Conservation (phyloP, 2,329 filamentous ascomycete genomes). For the Diaporthe aspalathi region DNA sequence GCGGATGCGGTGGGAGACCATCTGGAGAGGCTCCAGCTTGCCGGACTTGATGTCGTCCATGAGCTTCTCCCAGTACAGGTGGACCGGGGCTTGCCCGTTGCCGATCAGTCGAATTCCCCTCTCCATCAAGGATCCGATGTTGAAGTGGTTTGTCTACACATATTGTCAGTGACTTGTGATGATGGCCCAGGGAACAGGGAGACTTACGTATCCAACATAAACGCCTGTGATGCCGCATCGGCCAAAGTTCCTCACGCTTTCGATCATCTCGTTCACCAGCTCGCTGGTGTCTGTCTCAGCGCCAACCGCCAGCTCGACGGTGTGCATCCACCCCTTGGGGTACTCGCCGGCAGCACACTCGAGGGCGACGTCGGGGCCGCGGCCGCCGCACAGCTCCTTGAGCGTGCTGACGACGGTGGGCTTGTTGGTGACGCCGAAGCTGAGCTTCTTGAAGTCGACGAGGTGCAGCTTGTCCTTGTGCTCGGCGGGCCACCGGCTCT, state of each 20-base stretch:
- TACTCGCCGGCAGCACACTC: conserved; percentile 75
- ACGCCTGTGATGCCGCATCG: conserved; percentile 82
- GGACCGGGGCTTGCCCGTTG: conserved; percentile 77
- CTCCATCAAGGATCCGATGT: conserved; percentile 87
- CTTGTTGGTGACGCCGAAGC: conserved; percentile 66
- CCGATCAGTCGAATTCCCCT: conserved; percentile 83
- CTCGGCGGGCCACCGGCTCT: conserved; percentile 65
- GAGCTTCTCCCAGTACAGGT: conserved; percentile 86
- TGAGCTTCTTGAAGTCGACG: conserved; percentile 73
- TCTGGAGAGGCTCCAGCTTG: conserved; percentile 79
- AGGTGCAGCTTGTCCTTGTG: conserved; percentile 69
- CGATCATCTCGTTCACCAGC: conserved; percentile 83
- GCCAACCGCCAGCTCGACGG: conserved; percentile 69
- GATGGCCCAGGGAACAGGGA: neutral
- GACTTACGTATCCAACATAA: conserved; percentile 68
- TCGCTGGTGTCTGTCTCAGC: conserved; percentile 88
- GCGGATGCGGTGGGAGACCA: conserved; percentile 82
- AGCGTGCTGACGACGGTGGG: conserved; percentile 76
- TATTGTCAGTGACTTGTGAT: neutral
- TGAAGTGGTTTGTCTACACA: conserved; percentile 79
- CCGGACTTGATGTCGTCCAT: conserved; percentile 74
- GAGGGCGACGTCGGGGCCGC: conserved; percentile 79
- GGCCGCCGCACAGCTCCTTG: conserved; percentile 77
- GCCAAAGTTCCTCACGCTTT: conserved; percentile 77
- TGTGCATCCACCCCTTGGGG: conserved; percentile 70